Percentiles rank a stretch among this genome's conserved stretches.
phyloP scores from a whole-genome alignment of 305 asterid species.

The Fraxinus velutina region DNA sequence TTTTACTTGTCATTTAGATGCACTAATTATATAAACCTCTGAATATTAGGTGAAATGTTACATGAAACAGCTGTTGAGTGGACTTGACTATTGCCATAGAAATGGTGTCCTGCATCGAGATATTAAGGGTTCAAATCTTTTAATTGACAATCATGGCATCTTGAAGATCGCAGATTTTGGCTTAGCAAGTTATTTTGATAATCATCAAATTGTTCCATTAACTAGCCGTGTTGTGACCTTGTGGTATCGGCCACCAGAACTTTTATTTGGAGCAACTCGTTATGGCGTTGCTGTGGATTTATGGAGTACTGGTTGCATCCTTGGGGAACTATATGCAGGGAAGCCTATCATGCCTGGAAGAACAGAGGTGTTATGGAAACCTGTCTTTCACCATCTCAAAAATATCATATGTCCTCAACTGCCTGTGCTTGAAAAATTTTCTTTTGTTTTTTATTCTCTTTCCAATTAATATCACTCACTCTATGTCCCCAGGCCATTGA shows the following conservation, averaged over 20 bases:
- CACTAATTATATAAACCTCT: not conserved
- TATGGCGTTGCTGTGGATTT: conserved; percentile 89
- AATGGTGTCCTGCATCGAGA: conserved; percentile 87
- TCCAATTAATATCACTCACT: not conserved
- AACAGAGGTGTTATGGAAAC: conserved; percentile 67
- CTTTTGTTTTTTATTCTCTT: not conserved
- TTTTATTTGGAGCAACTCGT: conserved; percentile 74
- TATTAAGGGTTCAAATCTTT: conserved; percentile 88
- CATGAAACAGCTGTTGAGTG: conserved; percentile 87
- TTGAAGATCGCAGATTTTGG: conserved; percentile 99
- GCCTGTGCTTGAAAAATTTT: not conserved
- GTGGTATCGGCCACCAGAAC: conserved; percentile 99
- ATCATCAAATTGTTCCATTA: conserved; percentile 48
- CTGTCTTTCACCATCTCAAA: not conserved
- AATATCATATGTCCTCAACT: not conserved
- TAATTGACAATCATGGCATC: conserved; percentile 68
- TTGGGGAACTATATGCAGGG: conserved; percentile 83
- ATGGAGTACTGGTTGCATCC: conserved; percentile 96
- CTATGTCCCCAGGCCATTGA: not conserved
- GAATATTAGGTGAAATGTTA: conserved; percentile 73
- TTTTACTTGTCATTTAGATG: not conserved
- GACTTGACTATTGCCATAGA: conserved; percentile 81
- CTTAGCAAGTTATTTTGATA: conserved; percentile 72
- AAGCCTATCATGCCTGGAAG: conserved; percentile 97
- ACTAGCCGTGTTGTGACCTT: conserved; percentile 97